Conservation (phyloP, 2,329 filamentous ascomycete species). For the Botryosphaeria dothidea region DNA sequence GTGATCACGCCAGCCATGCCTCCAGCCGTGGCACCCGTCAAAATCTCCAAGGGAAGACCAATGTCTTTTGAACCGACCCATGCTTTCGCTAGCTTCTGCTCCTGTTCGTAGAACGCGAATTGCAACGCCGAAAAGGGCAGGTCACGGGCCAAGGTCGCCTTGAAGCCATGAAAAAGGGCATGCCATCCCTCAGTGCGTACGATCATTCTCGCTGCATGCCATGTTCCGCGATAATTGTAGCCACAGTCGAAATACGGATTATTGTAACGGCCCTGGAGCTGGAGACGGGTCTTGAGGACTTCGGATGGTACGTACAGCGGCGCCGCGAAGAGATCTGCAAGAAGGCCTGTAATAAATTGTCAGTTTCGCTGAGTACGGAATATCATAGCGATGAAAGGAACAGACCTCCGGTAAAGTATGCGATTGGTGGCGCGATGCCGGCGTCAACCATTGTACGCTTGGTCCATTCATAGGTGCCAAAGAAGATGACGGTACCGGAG, state of each 20-base stretch:
- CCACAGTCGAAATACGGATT: slow-evolving; percentile 92
- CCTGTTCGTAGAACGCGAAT: slow-evolving; percentile 98
- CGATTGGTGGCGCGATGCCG: slow-evolving; percentile 77
- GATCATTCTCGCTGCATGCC: slow-evolving; percentile 84
- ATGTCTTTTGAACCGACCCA: slow-evolving; percentile 83
- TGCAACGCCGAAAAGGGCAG: slow-evolving; percentile 94
- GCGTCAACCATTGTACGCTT: slow-evolving; percentile 85
- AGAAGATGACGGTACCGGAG: slow-evolving; percentile 90
- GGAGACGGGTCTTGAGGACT: slow-evolving; percentile 94
- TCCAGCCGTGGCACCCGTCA: slow-evolving; percentile 86
- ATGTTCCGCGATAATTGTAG: slow-evolving; percentile 89
- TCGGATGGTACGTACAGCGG: slow-evolving; percentile 96
- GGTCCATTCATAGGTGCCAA: slow-evolving; percentile 93
- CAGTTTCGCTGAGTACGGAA: not conserved
- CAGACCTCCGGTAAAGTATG: slow-evolving; percentile 82
- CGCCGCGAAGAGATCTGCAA: slow-evolving; percentile 89
- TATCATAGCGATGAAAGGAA: not conserved
- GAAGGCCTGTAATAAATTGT: slow-evolving; percentile 62
- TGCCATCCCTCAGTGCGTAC: slow-evolving; percentile 78
- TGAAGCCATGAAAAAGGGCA: slow-evolving; percentile 97
- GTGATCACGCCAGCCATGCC: slow-evolving; percentile 93
- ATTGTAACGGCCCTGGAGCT: slow-evolving; percentile 92
- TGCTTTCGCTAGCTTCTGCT: slow-evolving; percentile 75
- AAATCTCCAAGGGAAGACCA: slow-evolving; percentile 78
- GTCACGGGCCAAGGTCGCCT: slow-evolving; percentile 91